A percentile compares a stretch with the other conserved stretches of the same genome.
phyloP scores from a whole-genome alignment of 2,329 filamentous ascomycete species.

The Ascochyta rabiei region DNA sequence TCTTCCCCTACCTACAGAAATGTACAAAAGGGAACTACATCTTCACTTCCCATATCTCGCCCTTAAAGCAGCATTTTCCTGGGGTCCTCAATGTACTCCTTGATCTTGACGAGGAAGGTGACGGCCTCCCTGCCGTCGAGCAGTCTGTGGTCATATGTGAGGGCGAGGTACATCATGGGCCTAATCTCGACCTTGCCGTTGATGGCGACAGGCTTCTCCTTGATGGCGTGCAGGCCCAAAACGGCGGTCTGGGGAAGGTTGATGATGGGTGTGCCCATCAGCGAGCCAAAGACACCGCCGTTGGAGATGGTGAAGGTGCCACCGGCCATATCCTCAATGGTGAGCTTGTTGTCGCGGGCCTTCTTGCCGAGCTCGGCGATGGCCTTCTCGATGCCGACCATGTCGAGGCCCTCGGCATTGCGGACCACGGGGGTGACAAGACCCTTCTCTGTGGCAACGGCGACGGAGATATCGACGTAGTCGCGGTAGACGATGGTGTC shows the following conservation, averaged over 20 bases:
- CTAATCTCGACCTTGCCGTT: constrained; percentile 95
- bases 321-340: constrained; percentile 98
- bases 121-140: constrained; percentile 94
- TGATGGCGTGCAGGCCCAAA: constrained; percentile 92
- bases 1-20: constrained; percentile 2
- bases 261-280: constrained; percentile 98
- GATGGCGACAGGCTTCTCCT: constrained; percentile 86
- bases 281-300: constrained; percentile 92
- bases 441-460: constrained; percentile 96
- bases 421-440: constrained; percentile 95
- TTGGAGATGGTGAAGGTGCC: constrained; percentile 99
- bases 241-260: constrained; percentile 93
- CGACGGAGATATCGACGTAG: constrained; percentile 97
- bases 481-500: constrained; percentile 98
- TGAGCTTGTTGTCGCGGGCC: constrained; percentile 95
- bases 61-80: constrained; percentile 77
- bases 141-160: constrained; percentile 97
- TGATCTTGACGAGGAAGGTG: constrained; percentile 94
- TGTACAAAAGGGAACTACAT: constrained; percentile 15
- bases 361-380: constrained; percentile 97
- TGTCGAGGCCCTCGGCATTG: constrained; percentile 86
- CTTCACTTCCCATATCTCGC: neutral
- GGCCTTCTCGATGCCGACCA: constrained; percentile 85
- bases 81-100: constrained; percentile 97
- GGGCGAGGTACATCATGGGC: constrained; percentile 98